Evolutionary conservation across 2,329 filamentous ascomycete genomes (phyloP).

Genomic region (Cladobotryum mycophilum): DNA sequence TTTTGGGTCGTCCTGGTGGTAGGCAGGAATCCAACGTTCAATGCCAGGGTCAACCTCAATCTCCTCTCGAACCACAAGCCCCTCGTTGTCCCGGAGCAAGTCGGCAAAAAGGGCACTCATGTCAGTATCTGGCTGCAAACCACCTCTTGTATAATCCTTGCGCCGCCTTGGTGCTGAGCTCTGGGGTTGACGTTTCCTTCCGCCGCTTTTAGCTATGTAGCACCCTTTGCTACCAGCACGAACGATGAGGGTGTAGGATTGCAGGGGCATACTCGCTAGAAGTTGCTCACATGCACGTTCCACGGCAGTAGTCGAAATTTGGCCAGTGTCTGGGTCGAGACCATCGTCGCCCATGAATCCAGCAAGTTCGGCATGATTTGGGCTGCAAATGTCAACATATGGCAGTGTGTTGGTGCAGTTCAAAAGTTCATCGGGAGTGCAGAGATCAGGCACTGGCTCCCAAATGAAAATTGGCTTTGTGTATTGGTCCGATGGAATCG

Average conservation of each 20-base stretch:
- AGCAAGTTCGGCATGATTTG: constrained; percentile 86
- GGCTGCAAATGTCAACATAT: constrained; percentile 59
- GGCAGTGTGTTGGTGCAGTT: constrained; percentile 59
- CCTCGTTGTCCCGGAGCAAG: constrained; percentile 47
- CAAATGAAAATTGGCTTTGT: constrained; percentile 73
- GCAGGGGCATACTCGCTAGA: constrained; percentile 56
- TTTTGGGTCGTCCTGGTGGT: constrained; percentile 46
- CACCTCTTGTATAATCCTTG: constrained; percentile 42
- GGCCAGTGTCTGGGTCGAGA: constrained; percentile 47
- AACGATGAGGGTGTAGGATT: constrained; percentile 61
- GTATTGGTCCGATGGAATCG: constrained; percentile 29
- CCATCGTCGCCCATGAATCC: constrained; percentile 67
- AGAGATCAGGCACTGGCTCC: constrained; percentile 91
- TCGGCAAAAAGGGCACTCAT: constrained; percentile 58
- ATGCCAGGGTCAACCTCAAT: constrained; percentile 58
- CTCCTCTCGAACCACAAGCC: constrained; percentile 49
- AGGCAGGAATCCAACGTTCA: constrained; percentile 73
- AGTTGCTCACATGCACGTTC: constrained; percentile 58
- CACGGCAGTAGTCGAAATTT: constrained; percentile 45
- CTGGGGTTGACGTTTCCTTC: constrained; percentile 37
- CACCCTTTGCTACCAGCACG: constrained; percentile 68
- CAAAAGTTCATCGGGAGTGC: constrained; percentile 61
- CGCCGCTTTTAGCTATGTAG: constrained; percentile 54
- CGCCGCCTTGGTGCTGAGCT: constrained; percentile 25
- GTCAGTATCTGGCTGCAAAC: constrained; percentile 53